Percentiles rank a stretch among this genome's conserved stretches.
These are phyloP conservation scores for Rhododendron molle DNA, from an alignment of 148 eudicot genomes.

Conservation along the genomic window DNA sequence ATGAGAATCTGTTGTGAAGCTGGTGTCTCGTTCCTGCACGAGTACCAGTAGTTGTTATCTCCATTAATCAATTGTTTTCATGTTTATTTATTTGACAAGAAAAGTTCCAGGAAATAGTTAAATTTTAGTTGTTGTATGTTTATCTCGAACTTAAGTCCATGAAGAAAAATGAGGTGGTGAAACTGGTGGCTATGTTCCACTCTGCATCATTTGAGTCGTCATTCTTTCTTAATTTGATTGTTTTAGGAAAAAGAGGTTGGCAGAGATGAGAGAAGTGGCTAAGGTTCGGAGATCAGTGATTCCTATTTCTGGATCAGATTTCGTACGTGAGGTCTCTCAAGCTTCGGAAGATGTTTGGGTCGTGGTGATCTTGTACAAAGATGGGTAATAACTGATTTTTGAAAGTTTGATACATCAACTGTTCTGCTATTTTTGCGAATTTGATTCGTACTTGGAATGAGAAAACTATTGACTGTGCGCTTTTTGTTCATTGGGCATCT, in stretches of 20 bases:
- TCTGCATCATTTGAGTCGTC: not conserved
- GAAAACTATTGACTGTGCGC: not conserved
- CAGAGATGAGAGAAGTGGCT: conserved; percentile 63
- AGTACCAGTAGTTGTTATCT: too few relatives aligned
- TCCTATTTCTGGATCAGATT: conserved; percentile 88
- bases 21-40: too few relatives aligned
- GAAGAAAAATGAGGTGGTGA: too few relatives aligned
- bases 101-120: too few relatives aligned
- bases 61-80: too few relatives aligned
- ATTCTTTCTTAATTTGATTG: conserved; percentile 1
- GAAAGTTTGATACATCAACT: not conserved
- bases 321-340: conserved; percentile 85
- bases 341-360: conserved; percentile 90
- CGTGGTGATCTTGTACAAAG: conserved; percentile 76
- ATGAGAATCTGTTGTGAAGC: too few relatives aligned
- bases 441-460: not conserved
- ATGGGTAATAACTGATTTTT: conserved; percentile 48
- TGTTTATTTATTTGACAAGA: too few relatives aligned
- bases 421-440: not conserved
- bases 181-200: not conserved
- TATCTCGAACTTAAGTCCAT: too few relatives aligned
- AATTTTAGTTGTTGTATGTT: too few relatives aligned
- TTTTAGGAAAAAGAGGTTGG: conserved; percentile 76
- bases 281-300: conserved; percentile 69
- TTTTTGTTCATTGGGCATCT: not conserved